These are phyloP conservation scores for Agaricales sp. DNA, from an alignment of 1,284 basidiomycete species.

Conservation along the genomic window DNA sequence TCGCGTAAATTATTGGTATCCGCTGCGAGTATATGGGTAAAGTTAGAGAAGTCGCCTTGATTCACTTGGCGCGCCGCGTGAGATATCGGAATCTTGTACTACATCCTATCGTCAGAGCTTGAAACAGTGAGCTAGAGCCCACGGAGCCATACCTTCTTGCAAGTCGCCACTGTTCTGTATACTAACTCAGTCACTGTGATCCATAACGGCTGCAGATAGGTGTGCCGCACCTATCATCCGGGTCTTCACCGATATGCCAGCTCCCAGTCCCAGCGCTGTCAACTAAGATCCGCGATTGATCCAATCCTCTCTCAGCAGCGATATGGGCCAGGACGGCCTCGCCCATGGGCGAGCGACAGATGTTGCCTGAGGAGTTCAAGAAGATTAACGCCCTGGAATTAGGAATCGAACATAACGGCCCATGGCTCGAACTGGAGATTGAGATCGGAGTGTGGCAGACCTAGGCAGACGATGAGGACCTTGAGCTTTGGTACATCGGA, in stretches of 20 bases:
- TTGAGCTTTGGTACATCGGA: conserved; percentile 23
- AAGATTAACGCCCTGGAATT: too few species aligned
- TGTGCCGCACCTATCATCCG: conserved; percentile 52
- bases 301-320: conserved; percentile 50
- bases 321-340: conserved; percentile 61
- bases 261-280: conserved; percentile 67
- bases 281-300: conserved; percentile 50
- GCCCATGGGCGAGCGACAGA: conserved; percentile 74
- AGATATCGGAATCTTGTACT: conserved; percentile 53
- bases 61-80: conserved; percentile 51
- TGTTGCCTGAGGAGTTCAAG: conserved; percentile 41
- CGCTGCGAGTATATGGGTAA: conserved; percentile 64
- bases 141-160: conserved; percentile 38
- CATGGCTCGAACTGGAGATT: too few species aligned
- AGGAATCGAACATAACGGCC: too few species aligned
- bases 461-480: conserved; percentile 64
- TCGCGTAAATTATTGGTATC: conserved; percentile 56
- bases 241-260: conserved; percentile 64
- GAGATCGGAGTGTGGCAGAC: conserved; percentile 15
- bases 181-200: conserved; percentile 3
- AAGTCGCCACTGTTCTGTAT: conserved; percentile 46
- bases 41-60: conserved; percentile 47
- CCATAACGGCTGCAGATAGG: background rate
- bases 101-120: conserved; percentile 6
- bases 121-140: background rate